Evolutionary conservation across 1,284 basidiomycete species (phyloP).

Genomic region (Xanthoconium separans): DNA sequence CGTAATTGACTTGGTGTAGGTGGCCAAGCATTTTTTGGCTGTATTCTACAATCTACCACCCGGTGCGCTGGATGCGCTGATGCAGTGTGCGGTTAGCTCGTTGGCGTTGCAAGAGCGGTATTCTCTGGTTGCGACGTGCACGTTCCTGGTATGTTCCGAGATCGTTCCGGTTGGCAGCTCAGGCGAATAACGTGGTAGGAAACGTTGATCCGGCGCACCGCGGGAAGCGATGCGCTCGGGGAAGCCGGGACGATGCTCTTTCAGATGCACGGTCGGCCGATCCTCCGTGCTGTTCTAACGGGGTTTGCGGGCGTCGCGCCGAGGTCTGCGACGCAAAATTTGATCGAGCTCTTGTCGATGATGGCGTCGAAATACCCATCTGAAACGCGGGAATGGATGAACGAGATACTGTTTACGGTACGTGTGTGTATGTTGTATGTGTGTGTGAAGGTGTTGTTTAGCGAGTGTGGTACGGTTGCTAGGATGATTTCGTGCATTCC

Average conservation of each 20-base stretch:
- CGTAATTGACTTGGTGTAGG: conserved; percentile 37
- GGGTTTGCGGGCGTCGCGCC: conserved; percentile 84
- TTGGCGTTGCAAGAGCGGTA: conserved; percentile 83
- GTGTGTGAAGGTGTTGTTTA: neutral
- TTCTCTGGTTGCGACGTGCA: conserved; percentile 78
- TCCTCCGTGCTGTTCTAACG: conserved; percentile 70
- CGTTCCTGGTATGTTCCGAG: conserved; percentile 65
- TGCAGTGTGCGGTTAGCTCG: conserved; percentile 70
- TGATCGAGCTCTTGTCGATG: conserved; percentile 75
- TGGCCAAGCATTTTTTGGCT: conserved; percentile 71
- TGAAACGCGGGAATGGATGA: conserved; percentile 67
- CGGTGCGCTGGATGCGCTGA: conserved; percentile 66
- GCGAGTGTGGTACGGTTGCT: neutral
- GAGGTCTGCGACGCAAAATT: conserved; percentile 77
- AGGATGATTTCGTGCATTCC: conserved; percentile 65
- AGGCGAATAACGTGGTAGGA: conserved; percentile 38
- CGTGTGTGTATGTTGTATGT: conserved; percentile 26
- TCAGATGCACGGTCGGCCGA: conserved; percentile 60
- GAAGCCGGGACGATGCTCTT: conserved; percentile 52
- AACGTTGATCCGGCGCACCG: conserved; percentile 61
- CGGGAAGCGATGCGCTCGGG: conserved; percentile 51
- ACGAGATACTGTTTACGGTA: conserved; percentile 69
- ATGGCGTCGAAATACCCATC: conserved; percentile 56
- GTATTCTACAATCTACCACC: conserved; percentile 69
- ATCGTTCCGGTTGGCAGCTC: neutral